Percentiles rank a stretch among this genome's conserved stretches.
phyloP scores from a whole-genome alignment of 1,284 basidiomycete species.

The Tilletia horrida region DNA sequence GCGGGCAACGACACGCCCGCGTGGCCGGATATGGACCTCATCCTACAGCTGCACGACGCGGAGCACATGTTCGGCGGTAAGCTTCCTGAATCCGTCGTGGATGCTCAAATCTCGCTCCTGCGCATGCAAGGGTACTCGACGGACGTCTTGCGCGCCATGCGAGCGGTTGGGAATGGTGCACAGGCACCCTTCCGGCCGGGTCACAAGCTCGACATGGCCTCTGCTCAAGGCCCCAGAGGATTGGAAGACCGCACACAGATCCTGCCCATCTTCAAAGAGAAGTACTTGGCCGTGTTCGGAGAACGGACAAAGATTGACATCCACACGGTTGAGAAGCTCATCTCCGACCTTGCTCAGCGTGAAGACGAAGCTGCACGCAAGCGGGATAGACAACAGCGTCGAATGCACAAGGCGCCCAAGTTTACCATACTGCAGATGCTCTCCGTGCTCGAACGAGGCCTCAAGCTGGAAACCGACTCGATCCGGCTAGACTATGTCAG shows the following conservation, averaged over 20 bases:
- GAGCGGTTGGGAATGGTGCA: too few relatives aligned
- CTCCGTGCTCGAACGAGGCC: not conserved
- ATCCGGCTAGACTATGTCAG: not conserved
- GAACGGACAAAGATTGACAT: not conserved
- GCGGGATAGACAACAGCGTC: too few relatives aligned
- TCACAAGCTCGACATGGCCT: not conserved
- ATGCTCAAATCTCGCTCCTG: not conserved
- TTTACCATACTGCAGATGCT: not conserved
- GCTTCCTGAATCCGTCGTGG: not conserved
- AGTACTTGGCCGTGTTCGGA: not conserved
- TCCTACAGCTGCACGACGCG: not conserved
- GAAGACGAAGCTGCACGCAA: too few relatives aligned
- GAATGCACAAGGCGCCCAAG: too few relatives aligned
- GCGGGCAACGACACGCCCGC: not conserved
- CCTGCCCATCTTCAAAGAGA: too few relatives aligned
- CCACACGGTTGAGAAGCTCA: not conserved
- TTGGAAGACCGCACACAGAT: too few relatives aligned
- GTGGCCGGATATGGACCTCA: conserved; percentile 10
- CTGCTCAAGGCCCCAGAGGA: not conserved
- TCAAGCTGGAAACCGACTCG: not conserved
- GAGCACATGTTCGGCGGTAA: not conserved
- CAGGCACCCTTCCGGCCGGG: not conserved
- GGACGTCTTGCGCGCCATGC: not conserved
- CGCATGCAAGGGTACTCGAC: not conserved
- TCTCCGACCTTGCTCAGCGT: too few relatives aligned